These are phyloP conservation scores for sweet orange (Citrus sinensis) DNA, from an alignment of 345 rosid genomes.

Conservation along the genomic window DNA sequence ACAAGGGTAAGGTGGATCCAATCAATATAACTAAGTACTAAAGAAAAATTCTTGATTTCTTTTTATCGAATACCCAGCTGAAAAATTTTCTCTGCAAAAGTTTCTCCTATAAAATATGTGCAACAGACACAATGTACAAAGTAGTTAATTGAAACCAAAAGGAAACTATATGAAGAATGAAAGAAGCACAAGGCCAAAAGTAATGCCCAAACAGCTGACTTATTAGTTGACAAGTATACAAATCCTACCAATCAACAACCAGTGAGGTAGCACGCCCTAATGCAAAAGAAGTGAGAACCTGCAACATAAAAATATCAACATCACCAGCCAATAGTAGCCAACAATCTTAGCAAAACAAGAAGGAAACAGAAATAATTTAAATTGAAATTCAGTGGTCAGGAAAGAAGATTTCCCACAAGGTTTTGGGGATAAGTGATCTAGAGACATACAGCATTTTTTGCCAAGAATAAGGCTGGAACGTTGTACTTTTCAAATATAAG, in stretches of 20 bases:
- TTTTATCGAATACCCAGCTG: not conserved
- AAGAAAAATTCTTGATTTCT: not conserved
- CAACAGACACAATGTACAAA: not conserved
- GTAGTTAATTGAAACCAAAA: not conserved
- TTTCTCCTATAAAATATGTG: not conserved
- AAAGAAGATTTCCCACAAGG: not conserved
- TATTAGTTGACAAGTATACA: not conserved
- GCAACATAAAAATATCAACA: conserved; percentile 22
- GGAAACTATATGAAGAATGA: not conserved
- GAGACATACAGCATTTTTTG: conserved; percentile 89
- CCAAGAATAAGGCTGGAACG: conserved; percentile 95
- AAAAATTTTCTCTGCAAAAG: not conserved
- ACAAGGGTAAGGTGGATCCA: not conserved
- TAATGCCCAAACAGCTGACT: not conserved
- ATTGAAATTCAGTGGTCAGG: not conserved
- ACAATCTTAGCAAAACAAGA: not conserved
- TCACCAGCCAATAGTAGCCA: conserved; percentile 9
- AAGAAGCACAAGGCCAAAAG: not conserved
- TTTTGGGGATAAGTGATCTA: conserved; percentile 5
- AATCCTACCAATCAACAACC: conserved; percentile 82
- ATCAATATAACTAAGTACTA: not conserved
- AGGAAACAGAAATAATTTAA: not conserved
- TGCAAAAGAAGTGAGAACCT: conserved; percentile 98
- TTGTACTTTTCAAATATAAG: conserved; percentile 96
- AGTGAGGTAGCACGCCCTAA: conserved; percentile 98